Conservation (phyloP, 306 rosid genomes). For the Lathyrus aphaca region DNA sequence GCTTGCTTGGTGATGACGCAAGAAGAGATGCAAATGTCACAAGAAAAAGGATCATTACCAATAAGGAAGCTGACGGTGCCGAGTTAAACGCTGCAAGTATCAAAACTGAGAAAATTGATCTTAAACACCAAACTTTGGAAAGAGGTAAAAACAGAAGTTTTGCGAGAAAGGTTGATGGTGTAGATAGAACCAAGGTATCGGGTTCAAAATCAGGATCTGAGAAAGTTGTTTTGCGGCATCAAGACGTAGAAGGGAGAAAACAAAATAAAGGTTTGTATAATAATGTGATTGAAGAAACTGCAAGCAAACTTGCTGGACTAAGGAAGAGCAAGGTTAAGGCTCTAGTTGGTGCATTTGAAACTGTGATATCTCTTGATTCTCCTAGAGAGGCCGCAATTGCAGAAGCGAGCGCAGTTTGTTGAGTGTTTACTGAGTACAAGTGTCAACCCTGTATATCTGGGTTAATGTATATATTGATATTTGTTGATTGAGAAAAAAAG, state of each 20-base stretch:
- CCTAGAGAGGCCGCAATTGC: slow-evolving; percentile 41
- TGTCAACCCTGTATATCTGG: slow-evolving; percentile 16
- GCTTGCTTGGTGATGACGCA: slow-evolving; percentile 44
- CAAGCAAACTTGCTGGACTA: slow-evolving; percentile 71
- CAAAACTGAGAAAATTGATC: slow-evolving; percentile 43
- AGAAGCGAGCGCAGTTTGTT: slow-evolving; percentile 41
- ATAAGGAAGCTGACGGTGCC: slow-evolving; percentile 45
- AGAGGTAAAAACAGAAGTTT: slow-evolving; percentile 45
- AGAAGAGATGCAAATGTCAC: slow-evolving; percentile 37
- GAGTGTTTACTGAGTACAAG: slow-evolving; percentile 40
- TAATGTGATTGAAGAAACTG: slow-evolving; percentile 94
- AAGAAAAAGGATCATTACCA: slow-evolving; percentile 30
- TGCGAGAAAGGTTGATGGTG: slow-evolving; percentile 42
- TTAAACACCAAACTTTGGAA: slow-evolving; percentile 46
- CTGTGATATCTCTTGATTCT: slow-evolving; percentile 81
- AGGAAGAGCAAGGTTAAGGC: slow-evolving; percentile 93
- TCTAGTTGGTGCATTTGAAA: slow-evolving; percentile 89
- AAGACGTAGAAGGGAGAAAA: slow-evolving; percentile 55
- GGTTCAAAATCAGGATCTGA: slow-evolving; percentile 46
- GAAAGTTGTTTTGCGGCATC: slow-evolving; percentile 74
- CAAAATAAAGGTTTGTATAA: slow-evolving; percentile 60
- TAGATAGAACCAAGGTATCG: slow-evolving; percentile 39
- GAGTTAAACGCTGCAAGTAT: slow-evolving; percentile 41
- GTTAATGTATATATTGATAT: slow-evolving; percentile 44
- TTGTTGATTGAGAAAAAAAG: neutral